Evolutionary conservation across 75 land plant genomes (phyloP), one percentile per base, ranked within the genome.

Genomic region (Ceratopteris richardii): DNA sequence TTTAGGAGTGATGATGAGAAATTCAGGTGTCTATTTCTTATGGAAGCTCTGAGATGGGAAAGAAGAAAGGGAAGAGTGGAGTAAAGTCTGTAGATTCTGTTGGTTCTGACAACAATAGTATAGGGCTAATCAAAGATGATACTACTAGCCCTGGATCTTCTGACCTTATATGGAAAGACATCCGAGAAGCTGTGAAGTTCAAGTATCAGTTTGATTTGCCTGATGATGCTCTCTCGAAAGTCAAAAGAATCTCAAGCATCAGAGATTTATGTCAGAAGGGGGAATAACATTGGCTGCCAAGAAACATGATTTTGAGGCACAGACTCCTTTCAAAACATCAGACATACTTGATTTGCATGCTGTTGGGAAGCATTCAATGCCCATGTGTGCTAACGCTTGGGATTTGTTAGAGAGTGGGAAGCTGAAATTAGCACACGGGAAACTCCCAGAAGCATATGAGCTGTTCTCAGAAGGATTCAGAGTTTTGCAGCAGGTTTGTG

Each of bases 401-500:
- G 77, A 81, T 40, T 88, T 94, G 25, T 66, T 94, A 46, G 98
- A 94, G 58, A 77, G 78, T 46, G 98, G 98, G 40, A 94, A 94
- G 58, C 69, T 71, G 36, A 75, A 71, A 27, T 57, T 94, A 44
- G 91, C 98, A 33, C 50, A 94, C 91, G 98, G 96, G 17, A 79
- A 81, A 79, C 83, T 94, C 19, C 79, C 75, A 75, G 98, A 94
- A 43, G 98, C 98, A 0, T 94, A 94, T 58, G 80, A 83, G 29
- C 50, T 86, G 25, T 94, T 94, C 70, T 73, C 85, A 28, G 98
- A 94, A 61, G 98, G 97, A 17, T 86, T 94, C 55, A 67, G 80
- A 13, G 79, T 94, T 29, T 80, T 94, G 54, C 98, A 90, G 51
- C 98, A 94, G 98, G 91, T 94, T 29, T 90, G 92, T 65, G 98